These are phyloP conservation scores for Phytopythium boreale DNA, from an alignment of 352 stramenopile genomes.

Conservation along the genomic window DNA sequence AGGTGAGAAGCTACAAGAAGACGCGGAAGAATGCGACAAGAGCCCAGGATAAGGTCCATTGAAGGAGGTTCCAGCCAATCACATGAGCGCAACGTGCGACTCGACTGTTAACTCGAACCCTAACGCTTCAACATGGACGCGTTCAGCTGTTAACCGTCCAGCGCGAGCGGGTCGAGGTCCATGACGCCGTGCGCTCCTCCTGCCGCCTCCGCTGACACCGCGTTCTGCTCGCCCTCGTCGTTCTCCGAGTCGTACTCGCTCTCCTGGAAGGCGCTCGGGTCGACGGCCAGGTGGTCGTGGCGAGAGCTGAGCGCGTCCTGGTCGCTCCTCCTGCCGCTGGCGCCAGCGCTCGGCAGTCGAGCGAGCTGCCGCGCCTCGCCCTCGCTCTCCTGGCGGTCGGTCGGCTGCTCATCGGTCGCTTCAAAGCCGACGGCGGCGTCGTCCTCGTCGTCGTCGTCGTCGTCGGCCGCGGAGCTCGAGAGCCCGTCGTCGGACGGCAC, in stretches of 20 bases:
- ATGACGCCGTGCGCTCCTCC: neutral
- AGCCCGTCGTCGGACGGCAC: neutral
- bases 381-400: neutral
- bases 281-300: slow-evolving; percentile 2
- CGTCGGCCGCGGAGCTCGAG: neutral
- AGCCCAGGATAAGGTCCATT: neutral
- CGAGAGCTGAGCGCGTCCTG: neutral
- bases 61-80: neutral
- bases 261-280: slow-evolving; percentile 7
- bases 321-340: neutral
- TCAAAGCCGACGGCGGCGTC: neutral
- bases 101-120: neutral
- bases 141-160: neutral
- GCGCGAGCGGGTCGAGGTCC: neutral
- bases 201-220: too few species aligned
- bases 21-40: neutral
- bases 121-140: neutral
- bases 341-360: neutral
- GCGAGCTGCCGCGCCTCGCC: neutral
- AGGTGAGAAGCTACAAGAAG: neutral
- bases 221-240: neutral
- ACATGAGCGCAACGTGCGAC: neutral
- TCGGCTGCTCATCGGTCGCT: neutral
- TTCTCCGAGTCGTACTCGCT: slow-evolving; percentile 2
- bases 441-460: neutral